Percentiles rank a stretch among this genome's conserved stretches.
These are phyloP conservation scores for Trichoderma sp. DNA, from an alignment of 2,329 filamentous ascomycete species.

Conservation along the genomic window DNA sequence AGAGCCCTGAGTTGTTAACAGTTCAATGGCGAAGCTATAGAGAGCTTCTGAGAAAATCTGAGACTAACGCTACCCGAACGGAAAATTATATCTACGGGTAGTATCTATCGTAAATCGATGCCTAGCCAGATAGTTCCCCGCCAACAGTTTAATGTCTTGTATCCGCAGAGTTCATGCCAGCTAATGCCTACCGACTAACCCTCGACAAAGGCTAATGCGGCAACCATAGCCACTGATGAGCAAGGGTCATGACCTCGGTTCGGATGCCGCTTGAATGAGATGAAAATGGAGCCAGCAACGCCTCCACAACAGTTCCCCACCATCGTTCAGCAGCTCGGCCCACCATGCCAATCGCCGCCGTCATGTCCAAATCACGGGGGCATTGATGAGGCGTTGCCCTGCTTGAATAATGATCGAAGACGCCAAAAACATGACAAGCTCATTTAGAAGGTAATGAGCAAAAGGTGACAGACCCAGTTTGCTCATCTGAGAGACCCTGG, in stretches of 20 bases:
- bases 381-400: background rate
- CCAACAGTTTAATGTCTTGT: background rate
- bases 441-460: conserved; percentile 7
- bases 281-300: conserved; percentile 21
- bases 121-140: background rate
- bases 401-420: background rate
- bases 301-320: conserved; percentile 12
- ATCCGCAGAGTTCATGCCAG: conserved; percentile 6
- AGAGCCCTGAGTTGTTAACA: background rate
- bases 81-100: background rate
- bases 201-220: background rate
- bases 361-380: conserved; percentile 3
- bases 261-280: conserved; percentile 5
- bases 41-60: background rate
- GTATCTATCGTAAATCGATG: background rate
- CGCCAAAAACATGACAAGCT: background rate
- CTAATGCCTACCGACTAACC: background rate
- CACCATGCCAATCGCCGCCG: conserved; percentile 5
- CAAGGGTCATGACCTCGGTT: conserved; percentile 15
- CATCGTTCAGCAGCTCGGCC: conserved; percentile 6
- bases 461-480: background rate
- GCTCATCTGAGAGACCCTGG: background rate
- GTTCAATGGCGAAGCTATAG: background rate
- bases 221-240: background rate
- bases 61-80: background rate